phyloP scores from a whole-genome alignment of 768 basidiomycete species.

The Boletus reticuloceps region DNA sequence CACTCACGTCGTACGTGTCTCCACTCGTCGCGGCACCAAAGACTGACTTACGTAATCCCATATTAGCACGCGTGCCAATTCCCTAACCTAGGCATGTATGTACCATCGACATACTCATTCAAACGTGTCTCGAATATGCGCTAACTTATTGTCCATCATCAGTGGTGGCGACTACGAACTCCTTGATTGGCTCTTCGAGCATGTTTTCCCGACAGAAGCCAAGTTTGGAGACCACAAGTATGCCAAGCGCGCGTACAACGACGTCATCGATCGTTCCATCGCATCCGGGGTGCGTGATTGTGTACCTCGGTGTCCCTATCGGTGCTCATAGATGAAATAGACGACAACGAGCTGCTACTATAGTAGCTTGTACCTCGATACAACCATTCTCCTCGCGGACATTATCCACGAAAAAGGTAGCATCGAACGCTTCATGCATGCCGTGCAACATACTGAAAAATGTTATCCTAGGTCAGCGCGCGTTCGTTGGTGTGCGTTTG shows the following conservation, averaged over 20 bases:
- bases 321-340: conserved; percentile 28
- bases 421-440: not conserved
- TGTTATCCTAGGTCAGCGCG: conserved; percentile 65
- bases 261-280: conserved; percentile 66
- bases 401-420: conserved; percentile 57
- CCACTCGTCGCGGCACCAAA: not conserved
- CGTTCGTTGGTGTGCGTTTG: conserved; percentile 71
- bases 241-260: conserved; percentile 61
- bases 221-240: conserved; percentile 66
- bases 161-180: conserved; percentile 83
- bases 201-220: conserved; percentile 85
- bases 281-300: conserved; percentile 62
- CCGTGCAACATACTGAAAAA: conserved; percentile 1
- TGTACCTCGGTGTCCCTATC: not conserved
- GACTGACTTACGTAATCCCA: not conserved
- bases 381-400: conserved; percentile 76
- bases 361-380: conserved; percentile 73
- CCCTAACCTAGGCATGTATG: conserved; percentile 35
- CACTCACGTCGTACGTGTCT: conserved; percentile 74
- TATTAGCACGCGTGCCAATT: conserved; percentile 37
- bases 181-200: conserved; percentile 76
- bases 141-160: conserved; percentile 2
- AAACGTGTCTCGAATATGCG: not conserved
- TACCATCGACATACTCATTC: not conserved
- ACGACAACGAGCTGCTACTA: conserved; percentile 94